Conservation (phyloP, 352 stramenopile genomes). For the Hyaloperonospora brassicae region DNA sequence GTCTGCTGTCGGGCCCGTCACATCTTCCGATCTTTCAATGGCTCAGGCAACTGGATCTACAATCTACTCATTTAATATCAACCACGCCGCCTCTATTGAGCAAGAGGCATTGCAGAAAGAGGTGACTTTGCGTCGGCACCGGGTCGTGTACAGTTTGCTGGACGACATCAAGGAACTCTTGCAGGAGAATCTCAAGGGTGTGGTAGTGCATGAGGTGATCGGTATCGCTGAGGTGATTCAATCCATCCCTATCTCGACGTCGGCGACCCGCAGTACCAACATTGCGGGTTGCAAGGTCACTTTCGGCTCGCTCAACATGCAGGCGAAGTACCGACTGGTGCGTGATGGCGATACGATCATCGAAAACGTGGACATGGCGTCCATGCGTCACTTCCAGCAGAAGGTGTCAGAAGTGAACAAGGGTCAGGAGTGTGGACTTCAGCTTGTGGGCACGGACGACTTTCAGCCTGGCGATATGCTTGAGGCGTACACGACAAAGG, state of each 20-base stretch:
- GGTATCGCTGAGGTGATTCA: slow-evolving; percentile 75
- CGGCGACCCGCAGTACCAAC: slow-evolving; percentile 84
- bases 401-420: slow-evolving; percentile 88
- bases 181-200: slow-evolving; percentile 50
- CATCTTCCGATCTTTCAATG: slow-evolving; percentile 76
- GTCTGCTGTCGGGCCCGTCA: slow-evolving; percentile 74
- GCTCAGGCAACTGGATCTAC: slow-evolving; percentile 71
- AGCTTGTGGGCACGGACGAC: slow-evolving; percentile 87
- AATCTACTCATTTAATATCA: slow-evolving; percentile 88
- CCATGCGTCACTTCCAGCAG: slow-evolving; percentile 88
- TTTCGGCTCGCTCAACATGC: slow-evolving; percentile 87
- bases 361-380: slow-evolving; percentile 78
- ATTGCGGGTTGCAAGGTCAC: slow-evolving; percentile 94
- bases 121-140: slow-evolving; percentile 61
- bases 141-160: slow-evolving; percentile 84
- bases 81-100: slow-evolving; percentile 60
- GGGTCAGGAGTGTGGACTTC: slow-evolving; percentile 97
- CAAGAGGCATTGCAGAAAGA: slow-evolving; percentile 75
- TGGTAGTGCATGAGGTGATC: slow-evolving; percentile 57
- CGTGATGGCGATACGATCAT: slow-evolving; percentile 88
- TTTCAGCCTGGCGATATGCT: slow-evolving; percentile 94
- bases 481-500: slow-evolving; percentile 80
- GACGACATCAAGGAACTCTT: slow-evolving; percentile 84
- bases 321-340: slow-evolving; percentile 73
- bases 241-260: slow-evolving; percentile 78